phyloP scores from a whole-genome alignment of 2,329 filamentous ascomycete genomes.

The Colletotrichum neosansevieriae region DNA sequence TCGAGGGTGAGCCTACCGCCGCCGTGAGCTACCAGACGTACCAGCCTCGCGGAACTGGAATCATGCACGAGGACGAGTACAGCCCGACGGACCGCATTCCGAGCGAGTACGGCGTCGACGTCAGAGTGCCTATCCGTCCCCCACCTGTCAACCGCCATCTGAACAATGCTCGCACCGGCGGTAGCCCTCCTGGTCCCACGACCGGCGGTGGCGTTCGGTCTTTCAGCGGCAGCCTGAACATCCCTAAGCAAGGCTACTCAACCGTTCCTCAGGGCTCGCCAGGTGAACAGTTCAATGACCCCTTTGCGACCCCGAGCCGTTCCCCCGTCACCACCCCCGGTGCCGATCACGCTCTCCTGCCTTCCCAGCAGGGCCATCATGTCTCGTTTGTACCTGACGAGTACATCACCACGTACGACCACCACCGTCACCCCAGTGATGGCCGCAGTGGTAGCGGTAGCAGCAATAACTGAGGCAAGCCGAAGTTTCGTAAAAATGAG shows the following conservation, averaged over 20 bases:
- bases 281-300: slow-evolving; percentile 21
- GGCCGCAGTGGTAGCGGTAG: slow-evolving; percentile 16
- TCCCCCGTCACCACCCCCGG: slow-evolving; percentile 10
- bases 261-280: slow-evolving; percentile 22
- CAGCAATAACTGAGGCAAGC: not conserved
- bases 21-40: slow-evolving; percentile 17
- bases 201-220: slow-evolving; percentile 23
- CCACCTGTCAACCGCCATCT: slow-evolving; percentile 34
- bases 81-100: slow-evolving; percentile 15
- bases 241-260: slow-evolving; percentile 25
- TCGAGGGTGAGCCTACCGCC: slow-evolving; percentile 25
- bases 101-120: slow-evolving; percentile 20
- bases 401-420: slow-evolving; percentile 11
- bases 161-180: slow-evolving; percentile 24
- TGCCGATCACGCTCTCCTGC: slow-evolving; percentile 5
- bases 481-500: not conserved
- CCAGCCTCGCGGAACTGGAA: slow-evolving; percentile 20
- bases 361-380: slow-evolving; percentile 19
- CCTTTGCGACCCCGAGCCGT: slow-evolving; percentile 29
- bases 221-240: slow-evolving; percentile 7
- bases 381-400: slow-evolving; percentile 26
- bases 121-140: slow-evolving; percentile 20
- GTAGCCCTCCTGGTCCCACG: slow-evolving; percentile 5
- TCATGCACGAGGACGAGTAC: slow-evolving; percentile 1
- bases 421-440: slow-evolving; percentile 12